phyloP scores from a whole-genome alignment of 148 eudicot genomes.

The Rheum nobile region DNA sequence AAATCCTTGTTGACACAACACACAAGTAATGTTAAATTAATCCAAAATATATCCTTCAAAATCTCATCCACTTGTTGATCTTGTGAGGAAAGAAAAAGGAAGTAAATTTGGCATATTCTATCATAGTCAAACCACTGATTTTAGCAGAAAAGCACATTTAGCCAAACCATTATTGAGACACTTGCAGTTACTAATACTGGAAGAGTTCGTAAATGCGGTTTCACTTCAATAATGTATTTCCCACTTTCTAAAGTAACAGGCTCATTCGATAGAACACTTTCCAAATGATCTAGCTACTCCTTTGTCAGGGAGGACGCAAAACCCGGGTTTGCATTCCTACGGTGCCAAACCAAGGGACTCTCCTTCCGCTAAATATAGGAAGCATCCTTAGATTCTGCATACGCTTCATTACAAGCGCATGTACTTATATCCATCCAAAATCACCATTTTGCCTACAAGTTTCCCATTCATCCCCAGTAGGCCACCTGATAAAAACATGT shows the following conservation, averaged over 20 bases:
- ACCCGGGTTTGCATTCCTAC: constrained; percentile 33
- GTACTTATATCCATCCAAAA: constrained; percentile 38
- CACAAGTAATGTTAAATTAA: no score
- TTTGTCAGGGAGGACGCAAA: constrained; percentile 35
- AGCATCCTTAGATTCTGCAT: constrained; percentile 36
- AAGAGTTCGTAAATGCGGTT: constrained; percentile 25
- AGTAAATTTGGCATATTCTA: no score
- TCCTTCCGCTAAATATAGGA: constrained; percentile 34
- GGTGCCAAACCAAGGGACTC: constrained; percentile 41
- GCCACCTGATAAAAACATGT: constrained; percentile 20
- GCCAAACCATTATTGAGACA: no score
- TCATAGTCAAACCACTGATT: no score
- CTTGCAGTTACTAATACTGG: background rate
- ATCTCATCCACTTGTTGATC: no score
- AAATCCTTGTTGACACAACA: no score
- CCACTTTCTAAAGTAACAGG: constrained; percentile 35
- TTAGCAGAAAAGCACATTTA: no score
- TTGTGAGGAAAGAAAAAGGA: no score
- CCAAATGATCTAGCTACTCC: constrained; percentile 40
- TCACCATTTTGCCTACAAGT: constrained; percentile 20
- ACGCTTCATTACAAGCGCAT: constrained; percentile 33
- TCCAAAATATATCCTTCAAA: no score
- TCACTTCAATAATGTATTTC: constrained; percentile 38
- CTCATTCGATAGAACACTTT: constrained; percentile 38
- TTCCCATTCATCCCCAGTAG: constrained; percentile 30